Evolutionary conservation across 345 rosid genomes (phyloP).

Genomic region (Citrus reticulata): DNA sequence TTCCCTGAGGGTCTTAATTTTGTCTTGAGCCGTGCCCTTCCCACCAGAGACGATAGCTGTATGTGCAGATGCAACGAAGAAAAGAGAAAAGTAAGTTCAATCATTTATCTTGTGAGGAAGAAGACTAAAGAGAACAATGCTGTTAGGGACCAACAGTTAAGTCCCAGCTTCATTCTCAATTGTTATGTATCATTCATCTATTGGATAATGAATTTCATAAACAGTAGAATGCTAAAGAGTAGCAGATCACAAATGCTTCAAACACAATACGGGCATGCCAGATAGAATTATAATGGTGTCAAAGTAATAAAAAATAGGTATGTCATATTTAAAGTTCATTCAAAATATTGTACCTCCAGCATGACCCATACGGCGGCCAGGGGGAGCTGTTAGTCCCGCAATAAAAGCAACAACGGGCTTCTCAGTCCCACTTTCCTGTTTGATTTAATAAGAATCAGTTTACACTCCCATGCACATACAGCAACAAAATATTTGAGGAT

Average conservation of each 20-base stretch:
- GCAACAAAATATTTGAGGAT: background rate
- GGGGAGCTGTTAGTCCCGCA: conserved; percentile 98
- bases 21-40: conserved; percentile 95
- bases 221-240: background rate
- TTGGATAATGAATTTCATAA: background rate
- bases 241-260: background rate
- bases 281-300: background rate
- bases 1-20: conserved; percentile 74
- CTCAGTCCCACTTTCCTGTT: conserved; percentile 93
- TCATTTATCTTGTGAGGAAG: background rate
- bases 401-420: conserved; percentile 96
- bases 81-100: background rate
- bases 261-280: background rate
- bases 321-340: background rate
- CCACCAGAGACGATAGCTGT: conserved; percentile 96
- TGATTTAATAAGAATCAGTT: conserved; percentile 8
- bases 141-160: too few relatives aligned
- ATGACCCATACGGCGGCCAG: conserved; percentile 99
- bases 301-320: background rate
- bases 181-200: too few relatives aligned
- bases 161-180: too few relatives aligned
- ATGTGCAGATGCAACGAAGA: background rate
- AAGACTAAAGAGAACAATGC: background rate
- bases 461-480: background rate
- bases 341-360: conserved; percentile 73